phyloP scores from a whole-genome alignment of 495 filamentous ascomycete genomes.

The Aspergillus indologenus region DNA sequence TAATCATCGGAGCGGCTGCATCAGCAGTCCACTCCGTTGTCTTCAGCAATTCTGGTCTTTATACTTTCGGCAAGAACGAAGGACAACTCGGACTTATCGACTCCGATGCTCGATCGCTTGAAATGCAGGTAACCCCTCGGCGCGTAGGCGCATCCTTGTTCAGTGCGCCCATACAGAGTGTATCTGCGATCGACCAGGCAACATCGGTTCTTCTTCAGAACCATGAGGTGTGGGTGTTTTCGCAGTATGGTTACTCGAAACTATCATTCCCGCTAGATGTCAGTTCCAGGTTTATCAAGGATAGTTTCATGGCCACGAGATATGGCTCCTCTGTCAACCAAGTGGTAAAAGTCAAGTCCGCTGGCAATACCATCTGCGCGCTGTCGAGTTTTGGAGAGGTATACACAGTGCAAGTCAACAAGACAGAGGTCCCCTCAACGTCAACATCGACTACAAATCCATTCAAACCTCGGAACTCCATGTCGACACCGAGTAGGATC shows the following conservation, averaged over 20 bases:
- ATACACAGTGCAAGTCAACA: slow-evolving; percentile 74
- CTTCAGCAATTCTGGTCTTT: slow-evolving; percentile 76
- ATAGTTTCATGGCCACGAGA: slow-evolving; percentile 62
- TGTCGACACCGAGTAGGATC: slow-evolving; percentile 70
- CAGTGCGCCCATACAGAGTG: slow-evolving; percentile 68
- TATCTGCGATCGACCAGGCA: slow-evolving; percentile 86
- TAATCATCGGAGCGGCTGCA: slow-evolving; percentile 78
- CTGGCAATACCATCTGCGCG: slow-evolving; percentile 86
- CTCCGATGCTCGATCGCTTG: slow-evolving; percentile 86
- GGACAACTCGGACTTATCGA: slow-evolving; percentile 93
- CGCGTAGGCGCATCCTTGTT: slow-evolving; percentile 87
- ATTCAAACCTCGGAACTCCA: slow-evolving; percentile 72
- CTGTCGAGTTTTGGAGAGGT: slow-evolving; percentile 79
- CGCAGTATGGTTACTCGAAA: slow-evolving; percentile 86
- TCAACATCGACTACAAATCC: slow-evolving; percentile 84
- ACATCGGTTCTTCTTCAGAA: slow-evolving; percentile 83
- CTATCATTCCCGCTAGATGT: slow-evolving; percentile 74
- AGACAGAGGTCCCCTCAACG: slow-evolving; percentile 54
- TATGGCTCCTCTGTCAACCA: slow-evolving; percentile 62
- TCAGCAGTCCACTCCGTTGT: slow-evolving; percentile 89
- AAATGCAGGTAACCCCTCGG: slow-evolving; percentile 74
- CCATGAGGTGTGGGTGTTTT: slow-evolving; percentile 87
- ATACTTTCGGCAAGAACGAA: slow-evolving; percentile 93
- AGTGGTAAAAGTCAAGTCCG: slow-evolving; percentile 72
- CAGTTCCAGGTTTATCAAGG: slow-evolving; percentile 64